A percentile compares a stretch with the other conserved stretches of the same genome.
These are phyloP conservation scores for Aspergillus felis DNA, from an alignment of 2,329 filamentous ascomycete species.

Conservation along the genomic window DNA sequence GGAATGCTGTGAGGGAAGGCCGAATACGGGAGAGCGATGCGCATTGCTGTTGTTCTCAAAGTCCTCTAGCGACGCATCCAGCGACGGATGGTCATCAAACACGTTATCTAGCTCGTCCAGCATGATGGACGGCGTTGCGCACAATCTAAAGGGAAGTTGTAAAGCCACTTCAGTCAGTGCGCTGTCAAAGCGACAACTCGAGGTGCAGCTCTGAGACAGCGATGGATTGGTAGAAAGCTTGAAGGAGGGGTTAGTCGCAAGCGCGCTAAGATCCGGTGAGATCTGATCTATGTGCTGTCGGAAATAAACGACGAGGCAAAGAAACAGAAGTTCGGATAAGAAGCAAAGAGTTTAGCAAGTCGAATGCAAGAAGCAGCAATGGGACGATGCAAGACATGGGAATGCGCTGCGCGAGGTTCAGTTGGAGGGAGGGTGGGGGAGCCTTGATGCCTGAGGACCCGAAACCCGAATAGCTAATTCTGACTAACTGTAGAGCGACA, in stretches of 20 bases:
- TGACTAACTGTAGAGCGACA: slow-evolving; percentile 11
- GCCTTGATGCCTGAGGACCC: slow-evolving; percentile 16
- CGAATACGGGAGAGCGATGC: slow-evolving; percentile 50
- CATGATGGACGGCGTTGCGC: slow-evolving; percentile 39
- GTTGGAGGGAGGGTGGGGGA: slow-evolving; percentile 3
- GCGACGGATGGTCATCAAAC: slow-evolving; percentile 57
- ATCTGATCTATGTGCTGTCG: slow-evolving; percentile 1
- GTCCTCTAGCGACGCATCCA: slow-evolving; percentile 59
- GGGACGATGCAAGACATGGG: slow-evolving; percentile 12
- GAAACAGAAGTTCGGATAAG: slow-evolving; percentile 1
- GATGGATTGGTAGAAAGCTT: slow-evolving; percentile 6
- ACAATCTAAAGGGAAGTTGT: slow-evolving; percentile 19
- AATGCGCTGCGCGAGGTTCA: slow-evolving; percentile 4
- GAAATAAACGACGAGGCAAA: slow-evolving; percentile 1
- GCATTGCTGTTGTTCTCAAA: slow-evolving; percentile 52
- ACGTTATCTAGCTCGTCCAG: slow-evolving; percentile 46
- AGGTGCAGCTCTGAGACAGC: slow-evolving; percentile 17
- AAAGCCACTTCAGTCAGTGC: slow-evolving; percentile 23
- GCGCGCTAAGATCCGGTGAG: slow-evolving; percentile 12
- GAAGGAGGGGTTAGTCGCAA: slow-evolving; percentile 14
- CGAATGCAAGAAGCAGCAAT: slow-evolving; percentile 5
- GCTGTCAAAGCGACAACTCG: slow-evolving; percentile 17
- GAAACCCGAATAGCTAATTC: slow-evolving; percentile 2
- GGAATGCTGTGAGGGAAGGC: slow-evolving; percentile 58
- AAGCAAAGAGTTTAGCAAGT: slow-evolving; percentile 7